Conservation (phyloP, 73 alveolate genomes). For the Tetrahymena malaccensis region DNA sequence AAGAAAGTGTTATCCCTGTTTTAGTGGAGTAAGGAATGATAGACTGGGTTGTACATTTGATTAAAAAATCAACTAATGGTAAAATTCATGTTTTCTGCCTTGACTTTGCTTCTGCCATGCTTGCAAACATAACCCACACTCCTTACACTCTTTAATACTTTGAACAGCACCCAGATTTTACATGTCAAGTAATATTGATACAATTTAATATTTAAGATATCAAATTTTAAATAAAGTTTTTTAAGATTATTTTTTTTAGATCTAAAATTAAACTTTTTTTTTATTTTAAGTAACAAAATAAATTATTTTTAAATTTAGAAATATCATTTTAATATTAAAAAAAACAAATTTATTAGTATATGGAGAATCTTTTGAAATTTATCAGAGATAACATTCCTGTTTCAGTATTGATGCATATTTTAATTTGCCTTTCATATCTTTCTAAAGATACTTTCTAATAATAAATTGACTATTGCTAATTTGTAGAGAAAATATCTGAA, state of each 20-base stretch:
- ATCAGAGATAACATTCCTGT: constrained; percentile 68
- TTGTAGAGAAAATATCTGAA: constrained; percentile 82
- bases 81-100: constrained; percentile 83
- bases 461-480: constrained; percentile 80
- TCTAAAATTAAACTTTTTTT: too few species aligned
- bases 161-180: constrained; percentile 65
- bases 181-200: constrained; percentile 54
- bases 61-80: constrained; percentile 44
- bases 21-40: constrained; percentile 69
- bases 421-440: constrained; percentile 82
- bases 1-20: constrained; percentile 75
- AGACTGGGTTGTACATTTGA: constrained; percentile 60
- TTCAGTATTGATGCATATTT: constrained; percentile 82
- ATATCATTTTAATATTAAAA: too few species aligned
- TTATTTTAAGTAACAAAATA: too few species aligned
- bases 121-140: constrained; percentile 89
- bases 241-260: not conserved
- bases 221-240: constrained; percentile 12
- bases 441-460: constrained; percentile 76
- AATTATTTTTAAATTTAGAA: too few species aligned
- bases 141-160: constrained; percentile 71
- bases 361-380: constrained; percentile 29
- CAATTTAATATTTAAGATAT: too few species aligned
- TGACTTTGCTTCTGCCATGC: constrained; percentile 86
- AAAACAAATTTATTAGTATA: not conserved